Percentiles rank a stretch among this genome's conserved stretches.
Evolutionary conservation across 768 basidiomycete species (phyloP).

Genomic region (Melanogaster broomeanus): DNA sequence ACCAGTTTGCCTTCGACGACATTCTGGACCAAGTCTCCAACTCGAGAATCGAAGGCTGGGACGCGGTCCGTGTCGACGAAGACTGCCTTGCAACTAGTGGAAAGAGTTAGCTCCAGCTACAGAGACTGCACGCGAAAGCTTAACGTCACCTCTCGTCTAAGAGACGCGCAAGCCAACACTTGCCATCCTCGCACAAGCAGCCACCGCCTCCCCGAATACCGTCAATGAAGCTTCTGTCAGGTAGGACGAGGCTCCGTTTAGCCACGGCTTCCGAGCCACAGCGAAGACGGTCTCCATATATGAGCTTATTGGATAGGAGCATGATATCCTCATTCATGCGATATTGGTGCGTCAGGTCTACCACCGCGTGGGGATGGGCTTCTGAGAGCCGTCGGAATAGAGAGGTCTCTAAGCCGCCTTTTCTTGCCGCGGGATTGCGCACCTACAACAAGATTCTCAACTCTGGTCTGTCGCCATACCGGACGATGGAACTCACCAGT

Average conservation of each 20-base stretch:
- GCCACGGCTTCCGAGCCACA: conserved; percentile 82
- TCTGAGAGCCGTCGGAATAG: conserved; percentile 89
- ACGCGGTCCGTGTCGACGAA: conserved; percentile 92
- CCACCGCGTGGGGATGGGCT: conserved; percentile 82
- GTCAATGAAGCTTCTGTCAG: conserved; percentile 44
- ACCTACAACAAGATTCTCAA: conserved; percentile 52
- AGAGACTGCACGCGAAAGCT: background rate
- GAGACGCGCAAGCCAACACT: conserved; percentile 74
- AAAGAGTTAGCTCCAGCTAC: background rate
- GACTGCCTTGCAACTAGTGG: conserved; percentile 72
- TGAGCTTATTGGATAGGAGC: conserved; percentile 82
- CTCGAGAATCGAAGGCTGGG: conserved; percentile 76
- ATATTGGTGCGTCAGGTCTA: conserved; percentile 87
- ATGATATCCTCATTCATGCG: conserved; percentile 98
- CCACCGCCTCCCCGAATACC: conserved; percentile 41
- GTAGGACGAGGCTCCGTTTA: conserved; percentile 54
- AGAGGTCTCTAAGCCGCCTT: conserved; percentile 86
- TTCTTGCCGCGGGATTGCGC: conserved; percentile 73
- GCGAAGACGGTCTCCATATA: conserved; percentile 74
- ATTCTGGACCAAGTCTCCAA: conserved; percentile 92
- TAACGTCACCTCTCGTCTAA: conserved; percentile 61
- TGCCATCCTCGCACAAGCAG: conserved; percentile 32
- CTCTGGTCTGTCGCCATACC: background rate
- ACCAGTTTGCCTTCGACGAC: conserved; percentile 72
- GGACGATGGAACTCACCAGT: conserved; percentile 51